Evolutionary conservation across 2,329 filamentous ascomycete species (phyloP), one percentile per base, ranked within the genome.

Genomic region (Cercospora citrullina): DNA sequence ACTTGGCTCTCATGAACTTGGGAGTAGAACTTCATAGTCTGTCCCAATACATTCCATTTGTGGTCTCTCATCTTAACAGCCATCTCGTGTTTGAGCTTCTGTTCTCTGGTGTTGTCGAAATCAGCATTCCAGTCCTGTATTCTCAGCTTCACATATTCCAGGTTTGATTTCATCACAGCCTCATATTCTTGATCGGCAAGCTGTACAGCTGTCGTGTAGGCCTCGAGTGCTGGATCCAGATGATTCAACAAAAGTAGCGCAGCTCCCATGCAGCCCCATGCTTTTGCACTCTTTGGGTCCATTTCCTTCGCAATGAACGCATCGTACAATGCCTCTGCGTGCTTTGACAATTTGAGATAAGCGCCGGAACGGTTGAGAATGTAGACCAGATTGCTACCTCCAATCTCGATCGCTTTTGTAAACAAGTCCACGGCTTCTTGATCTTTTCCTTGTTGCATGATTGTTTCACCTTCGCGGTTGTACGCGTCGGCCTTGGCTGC

Each of bases 1-100:
- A 61, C 59, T 61, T 61, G 59, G 36, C 59, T 61, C 33, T 61
- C 59, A 28, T 61, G 59, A 1, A 61, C 59, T n/a, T 45, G 31
- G 1, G 59, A 61, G 9, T 61, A 26, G 31, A 61, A 61, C 3
- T 61, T 10, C 1, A 61, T 31, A 5, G 59, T 61, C 1, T 61
- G 42, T 7, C 33, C 39, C 59, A 61, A 3, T 8, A 61, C 5
- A 5, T 16, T 28, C 36, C 36, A 61, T 28, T 61, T 48, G 14
- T 26, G 18, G 12, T 61, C 59, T 7, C 33, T 21, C 18, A 61
- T 42, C 36, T 61, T 48, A 14, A 36, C 39, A 2, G 16, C 33
- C 59, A 61, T 48, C 18, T 61, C 59, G 16, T 61, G 59, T 5
- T 61, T 45, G 18, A n/a, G 33, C 21, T 16, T 45, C n/a, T 10